Base-by-base conservation (phyloP, 192 early-diverging fungal genomes). In the Entomortierella lignicola region DNA sequence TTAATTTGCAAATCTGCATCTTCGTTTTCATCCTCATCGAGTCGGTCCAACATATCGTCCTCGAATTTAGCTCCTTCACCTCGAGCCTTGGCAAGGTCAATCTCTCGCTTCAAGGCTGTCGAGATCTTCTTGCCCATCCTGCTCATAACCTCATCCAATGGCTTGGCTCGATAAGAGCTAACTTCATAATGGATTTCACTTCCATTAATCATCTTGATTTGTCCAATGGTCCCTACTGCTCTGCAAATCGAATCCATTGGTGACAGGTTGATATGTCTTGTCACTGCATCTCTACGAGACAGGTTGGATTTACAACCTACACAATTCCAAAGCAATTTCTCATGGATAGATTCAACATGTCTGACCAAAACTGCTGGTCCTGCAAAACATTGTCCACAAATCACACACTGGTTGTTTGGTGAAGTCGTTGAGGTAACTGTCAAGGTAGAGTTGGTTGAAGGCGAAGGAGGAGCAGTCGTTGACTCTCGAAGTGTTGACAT, bases 211-310 rank as follows among this genome's bases (percentile, higher is more conserved):
- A 61, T 79, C 57, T 79, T 79, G 30, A 79, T 65, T 32, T 79
- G 75, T n/a, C 75, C 75, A 47, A 79, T 79, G 0, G 67, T 69
- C 13, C 75, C 67, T 4, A 79, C 68, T 0, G 54, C 47, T 25
- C 75, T 55, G 41, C 75, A 79, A 63, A 79, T 48, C 0, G 75
- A 79, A 42, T 79, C 75, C 75, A 79, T 79, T 10, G 75, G 67
- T 0, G 75, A 79, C 18, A 79, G 62, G 21, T 79, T 79, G 63
- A 79, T 79, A 30, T 79, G 75, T 2, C 75, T 55, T 2, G 75
- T 79, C 42, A 79, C 75, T 4, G 75, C 75, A 41, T 79, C 75
- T 4, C 75, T 54, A 25, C 75, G 61, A 0, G 75, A 79, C 2
- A 79, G 63, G 42, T 70, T 70, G 21, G 75, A 79, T 34, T 79